Conservation (phyloP, 2,329 filamentous ascomycete species). For the Microcera coccophila region DNA sequence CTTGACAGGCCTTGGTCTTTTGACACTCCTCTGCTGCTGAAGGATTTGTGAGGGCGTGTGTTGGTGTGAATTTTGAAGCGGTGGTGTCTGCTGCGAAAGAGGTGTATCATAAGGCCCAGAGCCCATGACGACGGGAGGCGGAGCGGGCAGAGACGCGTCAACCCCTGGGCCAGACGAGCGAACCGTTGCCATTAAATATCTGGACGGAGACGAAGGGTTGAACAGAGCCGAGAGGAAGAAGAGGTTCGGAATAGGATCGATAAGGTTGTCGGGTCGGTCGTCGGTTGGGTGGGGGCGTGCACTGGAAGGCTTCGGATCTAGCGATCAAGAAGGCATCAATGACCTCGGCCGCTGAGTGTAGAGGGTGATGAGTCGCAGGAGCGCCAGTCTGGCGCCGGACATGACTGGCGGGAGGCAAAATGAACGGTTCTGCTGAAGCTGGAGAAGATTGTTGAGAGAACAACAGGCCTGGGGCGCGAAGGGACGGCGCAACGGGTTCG, state of each 20-base stretch:
- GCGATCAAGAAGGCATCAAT: slow-evolving; percentile 17
- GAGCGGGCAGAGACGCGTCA: slow-evolving; percentile 13
- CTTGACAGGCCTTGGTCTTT: slow-evolving; percentile 52
- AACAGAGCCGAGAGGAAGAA: slow-evolving; percentile 5
- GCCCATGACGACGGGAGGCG: slow-evolving; percentile 15
- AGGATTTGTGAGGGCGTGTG: slow-evolving; percentile 24
- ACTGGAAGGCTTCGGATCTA: slow-evolving; percentile 9
- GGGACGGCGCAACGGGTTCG: not conserved
- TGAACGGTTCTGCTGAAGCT: slow-evolving; percentile 1
- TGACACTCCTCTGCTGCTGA: slow-evolving; percentile 45
- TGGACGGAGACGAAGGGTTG: slow-evolving; percentile 5
- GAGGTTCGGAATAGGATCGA: slow-evolving; percentile 6
- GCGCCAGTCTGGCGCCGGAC: slow-evolving; percentile 24
- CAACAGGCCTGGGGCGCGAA: slow-evolving; percentile 3
- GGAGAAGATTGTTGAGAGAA: slow-evolving; percentile 12
- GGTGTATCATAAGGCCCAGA: slow-evolving; percentile 23
- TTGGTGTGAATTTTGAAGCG: slow-evolving; percentile 27
- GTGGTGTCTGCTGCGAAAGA: slow-evolving; percentile 25
- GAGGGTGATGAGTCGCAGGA: slow-evolving; percentile 23
- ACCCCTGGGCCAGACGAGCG: slow-evolving; percentile 23
- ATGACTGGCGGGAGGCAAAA: slow-evolving; percentile 20
- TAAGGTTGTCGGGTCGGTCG: slow-evolving; percentile 7
- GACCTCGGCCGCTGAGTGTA: slow-evolving; percentile 18
- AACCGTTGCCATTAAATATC: slow-evolving; percentile 21
- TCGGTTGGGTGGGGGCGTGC: slow-evolving; percentile 7